These are phyloP conservation scores for Suillus fuscotomentosus DNA, from an alignment of 768 basidiomycete species.

Conservation along the genomic window DNA sequence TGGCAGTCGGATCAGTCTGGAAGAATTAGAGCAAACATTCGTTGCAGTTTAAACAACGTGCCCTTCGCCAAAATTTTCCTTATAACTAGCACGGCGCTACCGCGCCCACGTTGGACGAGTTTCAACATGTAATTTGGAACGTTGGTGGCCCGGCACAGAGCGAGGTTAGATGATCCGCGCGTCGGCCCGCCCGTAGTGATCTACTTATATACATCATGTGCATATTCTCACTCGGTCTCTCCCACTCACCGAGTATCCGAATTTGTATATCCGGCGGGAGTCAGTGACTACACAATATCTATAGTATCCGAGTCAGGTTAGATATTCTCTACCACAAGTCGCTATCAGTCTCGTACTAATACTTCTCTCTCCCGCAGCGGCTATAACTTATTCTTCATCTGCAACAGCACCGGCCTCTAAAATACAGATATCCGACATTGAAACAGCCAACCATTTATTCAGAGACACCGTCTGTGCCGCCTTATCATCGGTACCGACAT, in stretches of 20 bases:
- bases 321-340: background rate
- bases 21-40: background rate
- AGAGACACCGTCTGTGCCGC: background rate
- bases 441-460: background rate
- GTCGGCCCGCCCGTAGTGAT: no score
- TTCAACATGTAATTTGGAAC: background rate
- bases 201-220: no score
- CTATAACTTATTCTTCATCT: background rate
- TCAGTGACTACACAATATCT: background rate
- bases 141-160: background rate
- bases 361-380: background rate
- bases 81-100: background rate
- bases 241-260: no score
- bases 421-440: background rate
- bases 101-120: background rate
- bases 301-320: background rate
- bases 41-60: background rate
- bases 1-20: no score
- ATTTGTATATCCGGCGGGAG: no score
- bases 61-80: background rate
- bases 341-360: background rate
- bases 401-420: background rate
- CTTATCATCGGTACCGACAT: background rate
- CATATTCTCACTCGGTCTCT: no score
- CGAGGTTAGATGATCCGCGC: no score